These are phyloP conservation scores for Hydnum rufescens DNA, from an alignment of 768 basidiomycete genomes.

Conservation along the genomic window DNA sequence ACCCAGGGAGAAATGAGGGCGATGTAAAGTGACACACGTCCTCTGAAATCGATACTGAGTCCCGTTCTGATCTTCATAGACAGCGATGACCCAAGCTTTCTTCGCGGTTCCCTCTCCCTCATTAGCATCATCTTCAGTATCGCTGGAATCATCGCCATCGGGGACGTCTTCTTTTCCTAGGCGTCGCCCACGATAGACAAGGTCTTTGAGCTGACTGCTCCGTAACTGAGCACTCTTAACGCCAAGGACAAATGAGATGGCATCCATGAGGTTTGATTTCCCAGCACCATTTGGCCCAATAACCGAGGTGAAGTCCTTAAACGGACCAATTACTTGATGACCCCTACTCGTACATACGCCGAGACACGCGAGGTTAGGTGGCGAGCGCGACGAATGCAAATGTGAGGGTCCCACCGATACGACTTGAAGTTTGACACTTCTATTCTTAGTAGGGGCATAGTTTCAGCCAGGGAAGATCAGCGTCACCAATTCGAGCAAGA, in stretches of 20 bases:
- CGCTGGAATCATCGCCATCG: conserved; percentile 10
- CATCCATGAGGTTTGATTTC: conserved; percentile 98
- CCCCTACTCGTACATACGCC: conserved; percentile 24
- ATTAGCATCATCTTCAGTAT: conserved; percentile 25
- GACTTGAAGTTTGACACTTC: conserved; percentile 97
- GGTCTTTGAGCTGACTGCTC: conserved; percentile 82
- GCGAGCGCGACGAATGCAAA: neutral
- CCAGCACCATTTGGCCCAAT: conserved; percentile 99
- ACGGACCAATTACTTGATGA: conserved; percentile 75
- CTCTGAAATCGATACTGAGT: conserved; percentile 72
- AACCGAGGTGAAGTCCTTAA: conserved; percentile 83
- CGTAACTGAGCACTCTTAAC: conserved; percentile 86
- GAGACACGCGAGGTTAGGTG: conserved; percentile 1
- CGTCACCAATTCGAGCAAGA: too few relatives aligned
- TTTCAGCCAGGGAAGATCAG: too few relatives aligned
- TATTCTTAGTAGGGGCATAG: conserved; percentile 74
- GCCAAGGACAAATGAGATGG: conserved; percentile 95
- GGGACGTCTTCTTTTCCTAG: conserved; percentile 32
- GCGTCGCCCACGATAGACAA: conserved; percentile 78
- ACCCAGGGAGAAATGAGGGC: neutral
- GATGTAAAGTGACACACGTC: conserved; percentile 40
- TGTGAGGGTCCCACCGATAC: conserved; percentile 36
- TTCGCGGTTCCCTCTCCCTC: conserved; percentile 70
- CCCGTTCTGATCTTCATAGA: conserved; percentile 53
- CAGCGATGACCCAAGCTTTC: conserved; percentile 90